Base-by-base conservation (phyloP, 129 eudicot genomes). In the Chrysanthemum lavandulifolium region DNA sequence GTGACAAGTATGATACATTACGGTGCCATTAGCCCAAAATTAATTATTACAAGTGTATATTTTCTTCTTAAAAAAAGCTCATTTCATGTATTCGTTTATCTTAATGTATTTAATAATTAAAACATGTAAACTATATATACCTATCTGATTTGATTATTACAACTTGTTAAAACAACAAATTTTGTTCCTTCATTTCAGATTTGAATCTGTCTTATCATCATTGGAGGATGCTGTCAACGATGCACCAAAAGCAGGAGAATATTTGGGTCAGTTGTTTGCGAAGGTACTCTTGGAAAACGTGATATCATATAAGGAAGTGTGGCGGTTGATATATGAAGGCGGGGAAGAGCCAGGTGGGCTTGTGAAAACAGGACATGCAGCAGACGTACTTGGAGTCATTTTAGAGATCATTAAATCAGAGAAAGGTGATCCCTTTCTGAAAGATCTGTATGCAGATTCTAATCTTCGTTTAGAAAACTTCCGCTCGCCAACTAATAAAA, bases 201-300 rank as follows among this genome's bases (percentile, higher is more conserved):
- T 95, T 54, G 96, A 91, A 75, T 79, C 89, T 13, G 97, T 91
- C 64, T 72, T 95, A 9, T 74, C 79, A 27, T 71, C 81, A 21
- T 72, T 95, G 81, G 99, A 95, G 73, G 99, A 95, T 27, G 86
- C 94, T 2, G 87, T 88, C 0, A 91, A 74, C 10, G 99, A 95
- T 78, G 99, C 99, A 18, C 99, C 99, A 33, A 91, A 67, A 86
- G 99, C 99, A 53, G 84, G 86, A 12, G 97, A 95, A 54, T 95
- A 81, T 78, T 95, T 95, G 3, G 99, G 99, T 3, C 80, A 79
- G 10, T 80, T 91, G 3, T 82, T 95, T 75, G 90, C 86, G 12
- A 84, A 71, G 64, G 65, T 88, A 31, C 73, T 95, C 3, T 2
- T 85, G 33, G 97, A 86, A 71, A 85, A 86, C 47, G 88, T 88